Evolutionary conservation across 805 yeast genomes (phyloP), one percentile per base, ranked within the genome.

Genomic region (Lipomyces chichibuensis): DNA sequence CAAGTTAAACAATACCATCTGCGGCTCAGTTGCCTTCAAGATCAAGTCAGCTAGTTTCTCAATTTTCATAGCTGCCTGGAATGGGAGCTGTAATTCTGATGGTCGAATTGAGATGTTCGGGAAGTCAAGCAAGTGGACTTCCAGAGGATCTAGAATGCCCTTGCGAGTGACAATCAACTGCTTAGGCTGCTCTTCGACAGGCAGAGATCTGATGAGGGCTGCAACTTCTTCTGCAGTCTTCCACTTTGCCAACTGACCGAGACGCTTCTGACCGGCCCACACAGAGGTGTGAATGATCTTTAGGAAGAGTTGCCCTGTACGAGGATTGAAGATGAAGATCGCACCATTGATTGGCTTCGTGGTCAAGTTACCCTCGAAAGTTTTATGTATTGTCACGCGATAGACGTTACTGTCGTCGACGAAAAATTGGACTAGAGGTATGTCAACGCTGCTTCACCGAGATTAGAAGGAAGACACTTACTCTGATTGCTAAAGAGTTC

Each of bases 221-320:
- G 97, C 94, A 27, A 92, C 96, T 77, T 94, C 98, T 78, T 95
- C 99, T 0, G 99, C 98, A 1, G 98, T 88, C 77, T 94, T 95
- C 99, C 99, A 95, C 76, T 95, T 95, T 1, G 98, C 93, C 71
- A 95, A 80, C 75, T 95, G 98, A 35, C 95, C 89, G 67, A 94
- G 83, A 73, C 98, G 88, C 74, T 92, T 93, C 77, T 95, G 98
- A 23, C 99, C 99, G 2, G 97, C 89, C 96, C 97, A 95, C 1
- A 92, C 97, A 5, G 96, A 90, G 0, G 96, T 91, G 74, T 94
- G 98, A 66, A 95, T 91, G 63, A 95, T 86, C 75, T 91, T 92
- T 78, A 95, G 82, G 75, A 90, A 92, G 60, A 95, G 78, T 75
- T 93, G 97, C 46, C 99, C 99, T 0, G 93, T 86, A 72, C 88